These are phyloP conservation scores for Balamuthia mandrillaris DNA, from an alignment of 208 protist genomes.

Conservation along the genomic window DNA sequence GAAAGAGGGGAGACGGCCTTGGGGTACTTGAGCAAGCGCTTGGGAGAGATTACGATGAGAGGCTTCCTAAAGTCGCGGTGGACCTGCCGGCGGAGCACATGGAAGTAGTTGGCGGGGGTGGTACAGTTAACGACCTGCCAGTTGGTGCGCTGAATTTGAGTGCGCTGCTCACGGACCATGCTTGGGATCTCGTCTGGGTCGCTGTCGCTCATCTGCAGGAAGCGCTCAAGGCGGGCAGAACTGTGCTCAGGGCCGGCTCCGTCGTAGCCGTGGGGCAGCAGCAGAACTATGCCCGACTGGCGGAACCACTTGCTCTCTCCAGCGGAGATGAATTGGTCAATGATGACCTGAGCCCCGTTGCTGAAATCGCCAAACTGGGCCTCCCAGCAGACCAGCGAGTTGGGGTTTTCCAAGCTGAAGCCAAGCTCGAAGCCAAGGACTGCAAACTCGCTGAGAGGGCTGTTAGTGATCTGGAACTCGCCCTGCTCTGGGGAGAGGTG, in stretches of 20 bases:
- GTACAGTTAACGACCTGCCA: constrained; percentile 84
- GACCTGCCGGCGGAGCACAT: constrained; percentile 94
- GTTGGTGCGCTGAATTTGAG: constrained; percentile 71
- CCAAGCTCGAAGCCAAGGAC: constrained; percentile 93
- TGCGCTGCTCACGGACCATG: constrained; percentile 56
- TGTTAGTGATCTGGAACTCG: constrained; percentile 86
- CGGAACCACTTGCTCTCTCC: constrained; percentile 97
- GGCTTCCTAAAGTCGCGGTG: constrained; percentile 95
- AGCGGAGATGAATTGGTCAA: constrained; percentile 87
- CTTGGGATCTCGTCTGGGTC: constrained; percentile 81
- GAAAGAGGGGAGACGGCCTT: background rate
- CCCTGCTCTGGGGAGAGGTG: constrained; percentile 77
- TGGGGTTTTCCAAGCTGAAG: constrained; percentile 78
- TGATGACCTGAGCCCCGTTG: constrained; percentile 95
- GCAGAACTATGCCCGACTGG: constrained; percentile 89
- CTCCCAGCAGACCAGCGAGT: constrained; percentile 95
- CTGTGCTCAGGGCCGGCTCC: constrained; percentile 95
- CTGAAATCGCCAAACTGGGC: constrained; percentile 98
- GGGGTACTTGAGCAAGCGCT: constrained; percentile 60
- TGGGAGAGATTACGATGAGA: constrained; percentile 85
- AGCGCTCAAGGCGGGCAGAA: constrained; percentile 91
- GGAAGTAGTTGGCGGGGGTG: constrained; percentile 98
- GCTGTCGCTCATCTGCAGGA: constrained; percentile 92
- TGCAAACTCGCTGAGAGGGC: constrained; percentile 91
- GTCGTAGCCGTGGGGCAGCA: constrained; percentile 98